phyloP scores from a whole-genome alignment of 306 rosid species.

The Clitoria ternatea region DNA sequence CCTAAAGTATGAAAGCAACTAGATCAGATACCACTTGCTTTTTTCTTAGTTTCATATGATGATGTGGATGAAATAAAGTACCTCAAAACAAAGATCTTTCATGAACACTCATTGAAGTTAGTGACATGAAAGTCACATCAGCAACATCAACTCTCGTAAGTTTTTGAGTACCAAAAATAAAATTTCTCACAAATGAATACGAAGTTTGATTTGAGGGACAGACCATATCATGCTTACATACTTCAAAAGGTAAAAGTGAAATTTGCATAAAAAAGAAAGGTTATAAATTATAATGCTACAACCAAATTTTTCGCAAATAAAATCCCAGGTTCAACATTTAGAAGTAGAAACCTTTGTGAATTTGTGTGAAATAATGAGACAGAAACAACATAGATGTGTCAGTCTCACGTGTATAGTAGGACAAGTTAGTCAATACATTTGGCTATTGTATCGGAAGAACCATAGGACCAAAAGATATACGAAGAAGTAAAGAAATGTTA shows the following conservation, averaged over 20 bases:
- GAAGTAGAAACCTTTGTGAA: neutral
- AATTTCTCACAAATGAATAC: neutral
- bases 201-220: neutral
- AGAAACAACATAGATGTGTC: neutral
- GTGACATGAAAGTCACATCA: neutral
- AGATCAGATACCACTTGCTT: neutral
- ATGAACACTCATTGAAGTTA: neutral
- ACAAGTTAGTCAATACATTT: no score
- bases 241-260: neutral
- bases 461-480: no score
- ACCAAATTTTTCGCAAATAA: neutral
- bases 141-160: neutral
- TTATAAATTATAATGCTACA: neutral
- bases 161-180: neutral
- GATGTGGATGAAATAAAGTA: neutral
- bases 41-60: neutral
- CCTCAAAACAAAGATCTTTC: neutral
- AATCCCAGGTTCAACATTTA: neutral
- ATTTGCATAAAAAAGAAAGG: neutral
- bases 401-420: neutral
- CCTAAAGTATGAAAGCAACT: constrained; percentile 16
- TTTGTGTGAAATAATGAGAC: neutral
- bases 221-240: neutral
- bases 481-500: no score
- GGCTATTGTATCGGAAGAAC: no score